Evolutionary conservation across 2,329 filamentous ascomycete species (phyloP), one percentile per base, ranked within the genome.

Genomic region (Neoascochyta sp.): DNA sequence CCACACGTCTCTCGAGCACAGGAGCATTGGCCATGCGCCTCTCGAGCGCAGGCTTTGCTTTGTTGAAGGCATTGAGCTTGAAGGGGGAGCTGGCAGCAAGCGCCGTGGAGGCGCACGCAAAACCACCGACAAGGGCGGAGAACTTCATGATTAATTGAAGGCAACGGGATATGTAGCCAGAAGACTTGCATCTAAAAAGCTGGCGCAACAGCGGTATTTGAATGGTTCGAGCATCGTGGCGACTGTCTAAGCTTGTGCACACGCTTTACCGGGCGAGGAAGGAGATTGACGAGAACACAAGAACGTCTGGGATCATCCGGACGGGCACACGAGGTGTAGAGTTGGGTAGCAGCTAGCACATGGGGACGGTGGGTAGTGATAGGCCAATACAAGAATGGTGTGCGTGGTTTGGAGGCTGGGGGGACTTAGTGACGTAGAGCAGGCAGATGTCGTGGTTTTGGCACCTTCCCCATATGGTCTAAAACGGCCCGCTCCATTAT

Each of bases 31-130:
- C 36, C 4, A 44, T 36, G 16, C 46, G 49, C 29, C 42, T 61
- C 33, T 62, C 60, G 4, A 62, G 24, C 4, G 45, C 32, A 17
- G 50, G 47, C 35, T 39, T 47, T 9, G 33, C 41, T 29, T 49
- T 52, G 34, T 51, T 38, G 34, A 54, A 57, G 28, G 46, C 49
- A 47, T 45, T 47, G 22, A 37, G 47, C 35, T 52, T 53, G 29
- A 44, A 46, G 15, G 41, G 51, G 7, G 49, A 49, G 30, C 27
- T 57, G 17, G 36, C 53, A 33, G 56, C 56, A 14, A 57, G 28
- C 22, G 50, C 51, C n/a, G 47, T 45, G 7, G 54, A 54, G 27
- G 52, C 56, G 32, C 47, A 60, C 10, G 59, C 36, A 29, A 60
- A 27, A 12, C 50, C 42, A 30, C 47, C 45, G 29, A 52, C 35